phyloP scores from a whole-genome alignment of 306 rosid genomes.

The Ceratonia siliqua region DNA sequence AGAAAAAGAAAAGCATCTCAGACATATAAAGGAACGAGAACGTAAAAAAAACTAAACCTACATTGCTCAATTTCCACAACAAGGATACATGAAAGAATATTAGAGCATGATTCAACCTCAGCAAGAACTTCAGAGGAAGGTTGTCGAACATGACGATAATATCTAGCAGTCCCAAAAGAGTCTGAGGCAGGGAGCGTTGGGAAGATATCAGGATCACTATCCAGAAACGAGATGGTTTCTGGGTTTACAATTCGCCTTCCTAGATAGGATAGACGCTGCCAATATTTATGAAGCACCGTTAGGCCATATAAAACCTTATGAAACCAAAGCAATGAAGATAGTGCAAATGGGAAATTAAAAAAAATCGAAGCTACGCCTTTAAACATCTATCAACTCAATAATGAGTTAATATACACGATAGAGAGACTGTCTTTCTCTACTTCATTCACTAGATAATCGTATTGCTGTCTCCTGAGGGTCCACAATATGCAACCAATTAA shows the following conservation, averaged over 20 bases:
- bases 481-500: conserved; percentile 27
- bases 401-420: background rate
- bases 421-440: background rate
- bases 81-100: background rate
- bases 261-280: conserved; percentile 70
- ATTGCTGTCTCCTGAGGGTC: conserved; percentile 24
- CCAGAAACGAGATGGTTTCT: conserved; percentile 57
- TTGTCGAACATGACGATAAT: conserved; percentile 62
- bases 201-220: conserved; percentile 62
- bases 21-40: background rate
- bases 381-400: background rate
- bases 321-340: conserved; percentile 20
- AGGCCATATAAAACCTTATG: conserved; percentile 3
- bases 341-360: background rate
- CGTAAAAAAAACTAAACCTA: background rate
- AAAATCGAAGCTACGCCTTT: background rate
- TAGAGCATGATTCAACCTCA: conserved; percentile 57
- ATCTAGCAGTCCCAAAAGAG: conserved; percentile 47
- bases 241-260: conserved; percentile 62
- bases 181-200: conserved; percentile 43
- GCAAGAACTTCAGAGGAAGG: conserved; percentile 70
- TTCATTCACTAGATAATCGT: conserved; percentile 16
- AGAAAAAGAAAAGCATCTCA: background rate
- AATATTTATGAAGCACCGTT: conserved; percentile 31
- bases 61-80: background rate